Conservation (phyloP, 306 rosid species). For the Elaeagnus macrophylla region DNA sequence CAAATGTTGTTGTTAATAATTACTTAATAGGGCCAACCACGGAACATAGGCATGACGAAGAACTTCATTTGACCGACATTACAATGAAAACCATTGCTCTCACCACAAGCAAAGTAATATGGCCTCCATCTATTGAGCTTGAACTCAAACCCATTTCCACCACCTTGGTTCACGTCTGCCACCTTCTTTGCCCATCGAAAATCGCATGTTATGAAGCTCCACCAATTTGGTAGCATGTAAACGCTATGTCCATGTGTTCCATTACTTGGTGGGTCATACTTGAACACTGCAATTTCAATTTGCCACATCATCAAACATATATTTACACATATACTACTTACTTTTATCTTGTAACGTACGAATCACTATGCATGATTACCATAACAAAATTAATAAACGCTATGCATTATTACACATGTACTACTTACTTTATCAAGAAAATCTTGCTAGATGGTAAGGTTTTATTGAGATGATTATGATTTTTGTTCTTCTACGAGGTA, state of each 20-base stretch:
- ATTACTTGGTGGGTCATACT: not conserved
- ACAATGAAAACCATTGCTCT: conserved; percentile 53
- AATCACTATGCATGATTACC: too few relatives aligned
- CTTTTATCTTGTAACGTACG: too few relatives aligned
- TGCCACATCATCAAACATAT: too few relatives aligned
- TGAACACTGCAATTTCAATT: not conserved
- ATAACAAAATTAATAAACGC: too few relatives aligned
- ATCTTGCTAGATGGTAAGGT: too few relatives aligned
- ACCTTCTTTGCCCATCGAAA: conserved; percentile 24
- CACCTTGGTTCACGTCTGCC: conserved; percentile 41
- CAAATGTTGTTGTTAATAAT: too few relatives aligned
- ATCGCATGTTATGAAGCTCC: not conserved
- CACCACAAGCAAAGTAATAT: conserved; percentile 55
- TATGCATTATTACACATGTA: too few relatives aligned
- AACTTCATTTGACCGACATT: conserved; percentile 59
- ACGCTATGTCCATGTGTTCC: not conserved
- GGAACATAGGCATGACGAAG: conserved; percentile 35
- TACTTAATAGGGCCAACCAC: conserved; percentile 8
- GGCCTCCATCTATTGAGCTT: conserved; percentile 43
- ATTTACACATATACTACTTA: too few relatives aligned
- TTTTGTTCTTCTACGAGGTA: too few relatives aligned
- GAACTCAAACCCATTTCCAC: conserved; percentile 45
- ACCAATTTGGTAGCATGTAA: not conserved
- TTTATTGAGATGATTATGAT: too few relatives aligned
- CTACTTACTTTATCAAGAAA: too few relatives aligned